Evolutionary conservation across 1,139 yeast genomes (phyloP), one percentile per base, ranked within the genome.

Genomic region (Debaryomycetaceae sp.): DNA sequence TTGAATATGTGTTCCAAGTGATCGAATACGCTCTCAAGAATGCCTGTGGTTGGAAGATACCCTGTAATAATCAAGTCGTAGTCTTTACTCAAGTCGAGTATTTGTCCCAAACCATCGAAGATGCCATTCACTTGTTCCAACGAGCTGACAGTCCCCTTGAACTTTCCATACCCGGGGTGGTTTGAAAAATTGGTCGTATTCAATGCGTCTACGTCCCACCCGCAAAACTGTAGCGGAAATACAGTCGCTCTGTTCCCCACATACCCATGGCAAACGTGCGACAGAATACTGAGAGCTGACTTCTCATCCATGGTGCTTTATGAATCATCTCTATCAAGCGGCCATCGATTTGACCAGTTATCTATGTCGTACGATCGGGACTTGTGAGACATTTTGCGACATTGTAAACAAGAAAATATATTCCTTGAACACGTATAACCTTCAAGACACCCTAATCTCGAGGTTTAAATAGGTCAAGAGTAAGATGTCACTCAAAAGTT

Each of bases 241-340:
- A 88, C 81, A 1, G 88, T 83, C 1, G 95, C 90, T 46, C 84
- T 75, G 59, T 85, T 86, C 1, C 96, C 96, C 13, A 87, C 95
- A 56, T 86, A 87, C 3, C 97, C 96, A 57, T 88, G 96, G 4
- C 81, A 86, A 2, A 88, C 96, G 61, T 87, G 95, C 6, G 93
- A 84, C 61, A 85, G 91, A 6, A 87, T 75, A 2, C 87, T 52
- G 27, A 63, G 49, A 23, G 55, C 42, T 6, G 43, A 35, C 8
- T 39, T 27, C 8, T 27, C 31, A 27, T 27, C 31, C 31, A 27
- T 27, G 11, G 8, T 27, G 31, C 31, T 11, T 11, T 8, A 27
- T 27, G 31, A 27, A 8, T 27, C 31, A 27, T 27, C 31, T 8
- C 11, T 17, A 17, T 17, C 20, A 17, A 17, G 20, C 20, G 20